Conservation (phyloP, 2,329 filamentous ascomycete species). For the Escovopsis sp. region DNA sequence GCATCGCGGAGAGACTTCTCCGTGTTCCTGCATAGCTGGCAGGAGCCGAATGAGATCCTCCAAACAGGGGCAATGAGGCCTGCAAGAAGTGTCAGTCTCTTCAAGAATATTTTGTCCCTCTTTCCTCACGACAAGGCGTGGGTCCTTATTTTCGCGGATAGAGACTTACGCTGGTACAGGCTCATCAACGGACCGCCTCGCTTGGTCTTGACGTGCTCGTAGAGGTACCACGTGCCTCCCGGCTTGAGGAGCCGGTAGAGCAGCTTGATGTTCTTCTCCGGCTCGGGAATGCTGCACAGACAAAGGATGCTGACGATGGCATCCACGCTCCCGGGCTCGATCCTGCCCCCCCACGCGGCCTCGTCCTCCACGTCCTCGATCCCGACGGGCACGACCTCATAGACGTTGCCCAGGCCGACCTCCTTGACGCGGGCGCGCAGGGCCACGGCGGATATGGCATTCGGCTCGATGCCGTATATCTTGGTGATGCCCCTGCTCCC, state of each 20-base stretch:
- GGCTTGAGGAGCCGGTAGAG: conserved; percentile 44
- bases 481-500: conserved; percentile 21
- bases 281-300: conserved; percentile 49
- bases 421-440: conserved; percentile 32
- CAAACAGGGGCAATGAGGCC: conserved; percentile 37
- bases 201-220: conserved; percentile 40
- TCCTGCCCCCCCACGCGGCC: conserved; percentile 27
- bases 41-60: conserved; percentile 37
- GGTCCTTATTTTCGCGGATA: not conserved
- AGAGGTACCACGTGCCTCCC: conserved; percentile 48
- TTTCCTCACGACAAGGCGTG: not conserved
- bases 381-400: conserved; percentile 47
- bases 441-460: conserved; percentile 33
- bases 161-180: conserved; percentile 36
- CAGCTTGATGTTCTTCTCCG: conserved; percentile 36
- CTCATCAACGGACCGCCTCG: conserved; percentile 25
- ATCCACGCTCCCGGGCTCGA: conserved; percentile 38
- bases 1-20: conserved; percentile 30
- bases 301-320: conserved; percentile 47
- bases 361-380: conserved; percentile 39
- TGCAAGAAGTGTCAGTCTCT: conserved; percentile 11
- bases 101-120: not conserved
- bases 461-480: conserved; percentile 53
- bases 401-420: conserved; percentile 39
- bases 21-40: conserved; percentile 35